phyloP scores from a whole-genome alignment of 2,329 filamentous ascomycete genomes.

The Neocucurbitaria cava region DNA sequence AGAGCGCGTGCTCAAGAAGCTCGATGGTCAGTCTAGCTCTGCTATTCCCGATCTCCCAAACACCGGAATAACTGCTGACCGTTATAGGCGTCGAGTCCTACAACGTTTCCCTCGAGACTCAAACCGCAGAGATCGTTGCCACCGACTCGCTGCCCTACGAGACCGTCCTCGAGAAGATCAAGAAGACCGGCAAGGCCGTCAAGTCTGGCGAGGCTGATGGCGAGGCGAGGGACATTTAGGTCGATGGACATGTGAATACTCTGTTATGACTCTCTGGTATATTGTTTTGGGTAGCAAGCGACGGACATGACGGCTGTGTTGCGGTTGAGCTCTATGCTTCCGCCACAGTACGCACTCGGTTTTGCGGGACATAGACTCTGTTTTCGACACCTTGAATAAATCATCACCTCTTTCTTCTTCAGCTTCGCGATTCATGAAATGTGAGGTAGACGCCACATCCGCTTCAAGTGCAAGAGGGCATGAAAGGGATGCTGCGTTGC shows the following conservation, averaged over 20 bases:
- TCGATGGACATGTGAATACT: neutral
- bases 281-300: constrained; percentile 23
- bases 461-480: neutral
- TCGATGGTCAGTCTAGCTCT: constrained; percentile 70
- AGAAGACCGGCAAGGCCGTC: constrained; percentile 94
- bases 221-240: constrained; percentile 36
- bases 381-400: constrained; percentile 2
- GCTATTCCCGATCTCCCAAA: constrained; percentile 2
- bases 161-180: constrained; percentile 83
- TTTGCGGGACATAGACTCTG: constrained; percentile 1
- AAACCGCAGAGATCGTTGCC: constrained; percentile 80
- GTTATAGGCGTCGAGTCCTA: constrained; percentile 79
- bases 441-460: neutral
- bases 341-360: constrained; percentile 8
- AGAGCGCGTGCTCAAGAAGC: constrained; percentile 88
- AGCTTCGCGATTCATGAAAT: neutral
- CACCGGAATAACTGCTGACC: constrained; percentile 15
- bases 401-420: neutral
- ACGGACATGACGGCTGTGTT: constrained; percentile 19
- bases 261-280: constrained; percentile 12
- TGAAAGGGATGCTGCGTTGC: neutral
- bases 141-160: constrained; percentile 75
- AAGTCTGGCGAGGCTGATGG: constrained; percentile 78
- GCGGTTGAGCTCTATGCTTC: constrained; percentile 5
- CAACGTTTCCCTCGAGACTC: constrained; percentile 85